Evolutionary conservation across 2,329 filamentous ascomycete species (phyloP).

Genomic region (Zasmidium cellare): DNA sequence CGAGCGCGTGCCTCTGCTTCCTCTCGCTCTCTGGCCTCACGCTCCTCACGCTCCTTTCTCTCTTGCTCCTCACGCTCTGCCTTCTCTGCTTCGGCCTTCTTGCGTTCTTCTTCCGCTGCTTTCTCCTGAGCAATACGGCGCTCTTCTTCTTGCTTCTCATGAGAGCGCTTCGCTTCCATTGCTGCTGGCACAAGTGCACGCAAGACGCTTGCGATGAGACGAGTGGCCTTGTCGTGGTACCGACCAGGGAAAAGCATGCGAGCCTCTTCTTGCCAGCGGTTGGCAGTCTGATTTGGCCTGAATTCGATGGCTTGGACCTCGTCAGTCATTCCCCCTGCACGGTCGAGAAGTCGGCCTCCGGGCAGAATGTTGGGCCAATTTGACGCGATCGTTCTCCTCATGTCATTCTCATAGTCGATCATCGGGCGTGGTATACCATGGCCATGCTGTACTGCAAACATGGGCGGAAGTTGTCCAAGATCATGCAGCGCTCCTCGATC

Average conservation of each 20-base stretch:
- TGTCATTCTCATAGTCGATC: constrained; percentile 33
- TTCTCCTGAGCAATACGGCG: constrained; percentile 65
- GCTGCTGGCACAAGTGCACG: constrained; percentile 78
- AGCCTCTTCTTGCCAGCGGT: constrained; percentile 87
- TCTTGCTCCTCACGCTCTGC: constrained; percentile 55
- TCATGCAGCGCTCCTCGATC: constrained; percentile 23
- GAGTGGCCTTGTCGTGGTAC: constrained; percentile 67
- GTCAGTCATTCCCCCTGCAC: constrained; percentile 50
- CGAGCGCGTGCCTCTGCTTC: constrained; percentile 37
- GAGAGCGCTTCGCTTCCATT: constrained; percentile 74
- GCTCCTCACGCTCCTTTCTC: constrained; percentile 52
- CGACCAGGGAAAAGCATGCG: constrained; percentile 74
- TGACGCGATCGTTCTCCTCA: constrained; percentile 25
- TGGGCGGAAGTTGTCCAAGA: constrained; percentile 19
- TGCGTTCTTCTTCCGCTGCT: constrained; percentile 61
- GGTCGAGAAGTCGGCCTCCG: constrained; percentile 51
- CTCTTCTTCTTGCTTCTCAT: constrained; percentile 66
- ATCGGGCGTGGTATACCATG: constrained; percentile 18
- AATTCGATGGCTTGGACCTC: constrained; percentile 78
- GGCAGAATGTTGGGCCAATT: constrained; percentile 35
- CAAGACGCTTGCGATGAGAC: constrained; percentile 68
- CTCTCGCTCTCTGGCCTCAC: constrained; percentile 49
- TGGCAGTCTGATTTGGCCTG: constrained; percentile 66
- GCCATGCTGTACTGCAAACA: constrained; percentile 24
- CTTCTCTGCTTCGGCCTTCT: constrained; percentile 60